Base-by-base conservation (phyloP, 2,329 filamentous ascomycete species). In the Fusarium sp. region DNA sequence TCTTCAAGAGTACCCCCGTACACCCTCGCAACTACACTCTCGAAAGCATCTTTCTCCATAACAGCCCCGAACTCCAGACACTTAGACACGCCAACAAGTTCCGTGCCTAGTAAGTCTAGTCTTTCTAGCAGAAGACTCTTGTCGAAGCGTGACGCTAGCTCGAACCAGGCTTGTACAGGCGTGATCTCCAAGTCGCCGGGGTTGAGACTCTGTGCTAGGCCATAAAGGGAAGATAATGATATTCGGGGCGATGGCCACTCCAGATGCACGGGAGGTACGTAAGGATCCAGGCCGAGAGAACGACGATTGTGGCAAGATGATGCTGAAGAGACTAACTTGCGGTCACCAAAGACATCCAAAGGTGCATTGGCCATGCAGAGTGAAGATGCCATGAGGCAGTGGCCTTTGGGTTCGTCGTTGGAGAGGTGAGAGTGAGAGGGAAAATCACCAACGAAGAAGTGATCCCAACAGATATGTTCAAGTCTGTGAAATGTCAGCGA, bases 91-190 rank as follows among this genome's bases (percentile, higher is more conserved):
- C 81, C 81, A 8, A 80, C 80, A 10, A 89, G 80, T 73, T 84
- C 85, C 9, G 77, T 67, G 76, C 83, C 81, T 54, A 88, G 78
- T 32, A 60, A 56, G 15, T 81, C 82, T 44, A 87, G 73, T 40
- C 82, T 76, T 28, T 74, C 75, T 58, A 86, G 75, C n/a, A 87
- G 79, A 21, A 81, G 60, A 16, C 72, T 81, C n/a, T 79, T 70
- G 28, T 84, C 83, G 71, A 85, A 87, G 42, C 80, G 76, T 8
- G 70, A 77, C 30, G 82, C 83, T 32, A 88, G 82, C 81, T 88
- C 87, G 76, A 88, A 89, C 87, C 86, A 88, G 3, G 84, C 86
- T 79, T 88, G 87, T 32, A 88, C 84, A 21, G 87, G 87, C 33
- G 86, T 84, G 43, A 88, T 75, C 76, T 88, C 86, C 23, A 78